Base-by-base conservation (phyloP, 2,329 filamentous ascomycete species). In the Orbilia ellipsospora region DNA sequence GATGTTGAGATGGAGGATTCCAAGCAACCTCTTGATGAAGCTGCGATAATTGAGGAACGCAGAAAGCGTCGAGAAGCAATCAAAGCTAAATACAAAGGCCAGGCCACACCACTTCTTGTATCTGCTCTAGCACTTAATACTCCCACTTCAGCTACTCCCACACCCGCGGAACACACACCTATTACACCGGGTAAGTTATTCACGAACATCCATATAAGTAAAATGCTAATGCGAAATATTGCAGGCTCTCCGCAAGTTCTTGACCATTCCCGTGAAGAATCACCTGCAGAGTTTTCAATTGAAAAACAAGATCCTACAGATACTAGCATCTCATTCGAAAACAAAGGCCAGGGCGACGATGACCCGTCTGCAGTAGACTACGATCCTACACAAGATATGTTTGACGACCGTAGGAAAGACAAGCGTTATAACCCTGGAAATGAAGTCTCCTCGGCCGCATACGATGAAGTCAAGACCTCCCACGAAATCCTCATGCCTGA, bases 361-460 rank as follows among this genome's bases (percentile, higher is more conserved):
- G 92, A 90, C 5, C 91, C 92, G 4, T 97, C 93, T n/a, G 94
- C 94, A 54, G 93, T 93, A 73, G 92, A 97, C 82, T 97, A 97
- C 81, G 92, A 97, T 80, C 94, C 94, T 0, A 95, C 90, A 0
- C 86, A 90, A 78, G 94, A 97, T 81, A 95, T 90, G 81, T 7
- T 36, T 7, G 92, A 96, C 82, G 93, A 97, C 79, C 88, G 89
- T 79, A 86, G 88, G 73, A 88, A 90, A 68, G 89, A 92, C 79
- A 89, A 90, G 78, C 85, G 88, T 79, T 87, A 89, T 73, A 86
- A 88, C 74, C 86, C 86, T 61, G 87, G 88, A 68, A 85, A 86
- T 44, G 86, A 88, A 45, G 80, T 87, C 60, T 83, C 85, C 2
- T 85, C 87, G 15, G 83, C 84, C 60, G 84, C 85, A 26, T 89